These are phyloP conservation scores for Fusarium temperatum DNA, from an alignment of 2,329 filamentous ascomycete genomes.

Conservation along the genomic window DNA sequence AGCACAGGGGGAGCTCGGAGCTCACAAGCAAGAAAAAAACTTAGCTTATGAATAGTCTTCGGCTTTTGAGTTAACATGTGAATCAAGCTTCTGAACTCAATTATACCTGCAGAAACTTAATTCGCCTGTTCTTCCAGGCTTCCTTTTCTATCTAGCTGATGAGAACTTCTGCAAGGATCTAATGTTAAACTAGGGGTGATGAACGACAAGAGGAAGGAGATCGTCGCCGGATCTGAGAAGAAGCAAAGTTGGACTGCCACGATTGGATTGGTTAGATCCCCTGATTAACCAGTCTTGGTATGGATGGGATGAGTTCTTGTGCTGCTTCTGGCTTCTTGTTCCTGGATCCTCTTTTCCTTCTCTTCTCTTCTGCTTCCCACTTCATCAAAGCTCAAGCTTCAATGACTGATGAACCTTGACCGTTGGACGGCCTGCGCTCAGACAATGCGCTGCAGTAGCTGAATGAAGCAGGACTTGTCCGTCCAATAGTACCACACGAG, in stretches of 20 bases:
- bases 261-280: slow-evolving; percentile 16
- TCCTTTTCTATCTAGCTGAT: neutral
- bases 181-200: slow-evolving; percentile 7
- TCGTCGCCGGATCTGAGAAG: slow-evolving; percentile 29
- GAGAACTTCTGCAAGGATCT: neutral
- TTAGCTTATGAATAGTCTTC: neutral
- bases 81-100: neutral
- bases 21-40: neutral
- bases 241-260: slow-evolving; percentile 4
- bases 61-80: neutral
- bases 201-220: slow-evolving; percentile 15
- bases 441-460: slow-evolving; percentile 19
- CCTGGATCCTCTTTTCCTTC: slow-evolving; percentile 1
- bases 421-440: slow-evolving; percentile 8
- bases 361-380: neutral
- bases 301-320: neutral
- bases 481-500: slow-evolving; percentile 27
- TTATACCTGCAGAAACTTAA: slow-evolving; percentile 1
- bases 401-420: neutral
- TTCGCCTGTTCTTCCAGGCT: neutral
- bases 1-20: slow-evolving; percentile 1
- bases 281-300: slow-evolving; percentile 3
- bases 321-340: neutral
- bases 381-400: neutral
- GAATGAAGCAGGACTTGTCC: neutral